phyloP scores from a whole-genome alignment of 2,329 filamentous ascomycete species.

The Neofusicoccum ribis region DNA sequence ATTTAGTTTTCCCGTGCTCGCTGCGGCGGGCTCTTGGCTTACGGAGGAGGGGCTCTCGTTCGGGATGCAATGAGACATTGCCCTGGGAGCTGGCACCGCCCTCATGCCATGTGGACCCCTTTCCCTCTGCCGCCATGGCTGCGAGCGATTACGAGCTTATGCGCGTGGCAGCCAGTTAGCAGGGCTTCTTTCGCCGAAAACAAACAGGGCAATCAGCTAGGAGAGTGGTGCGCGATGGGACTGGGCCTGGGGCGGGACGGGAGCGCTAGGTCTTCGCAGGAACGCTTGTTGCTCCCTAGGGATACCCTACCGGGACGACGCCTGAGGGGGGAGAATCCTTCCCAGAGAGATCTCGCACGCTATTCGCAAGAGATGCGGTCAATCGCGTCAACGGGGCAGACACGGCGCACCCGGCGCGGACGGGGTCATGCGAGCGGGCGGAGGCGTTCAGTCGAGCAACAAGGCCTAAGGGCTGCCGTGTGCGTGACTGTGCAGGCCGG shows the following conservation, averaged over 20 bases:
- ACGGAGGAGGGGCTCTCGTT: conserved; percentile 17
- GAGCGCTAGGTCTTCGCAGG: not conserved
- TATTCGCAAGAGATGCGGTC: conserved; percentile 15
- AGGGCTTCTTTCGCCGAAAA: conserved; percentile 6
- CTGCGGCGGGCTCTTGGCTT: conserved; percentile 2
- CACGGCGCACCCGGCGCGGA: not conserved
- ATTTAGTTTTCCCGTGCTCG: conserved; percentile 12
- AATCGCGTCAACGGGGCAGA: conserved; percentile 13
- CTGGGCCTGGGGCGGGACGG: conserved; percentile 3
- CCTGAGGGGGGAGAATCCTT: not conserved
- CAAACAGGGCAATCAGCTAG: conserved; percentile 9
- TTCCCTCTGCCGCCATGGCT: conserved; percentile 16
- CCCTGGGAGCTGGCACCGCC: not conserved
- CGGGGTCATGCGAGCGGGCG: conserved; percentile 9
- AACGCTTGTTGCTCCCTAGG: not conserved
- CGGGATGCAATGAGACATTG: conserved; percentile 15
- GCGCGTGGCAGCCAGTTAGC: conserved; percentile 18
- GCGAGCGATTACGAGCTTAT: conserved; percentile 20
- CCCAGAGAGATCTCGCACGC: conserved; percentile 3
- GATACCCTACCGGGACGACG: not conserved
- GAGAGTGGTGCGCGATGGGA: not conserved
- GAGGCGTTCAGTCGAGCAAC: not conserved
- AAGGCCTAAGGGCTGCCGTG: not conserved
- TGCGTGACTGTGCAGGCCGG: conserved; percentile 2
- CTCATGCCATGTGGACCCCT: conserved; percentile 18